Evolutionary conservation across 2,329 filamentous ascomycete genomes (phyloP), one percentile per base, ranked within the genome.

Genomic region (Tolypocladium capitatum): DNA sequence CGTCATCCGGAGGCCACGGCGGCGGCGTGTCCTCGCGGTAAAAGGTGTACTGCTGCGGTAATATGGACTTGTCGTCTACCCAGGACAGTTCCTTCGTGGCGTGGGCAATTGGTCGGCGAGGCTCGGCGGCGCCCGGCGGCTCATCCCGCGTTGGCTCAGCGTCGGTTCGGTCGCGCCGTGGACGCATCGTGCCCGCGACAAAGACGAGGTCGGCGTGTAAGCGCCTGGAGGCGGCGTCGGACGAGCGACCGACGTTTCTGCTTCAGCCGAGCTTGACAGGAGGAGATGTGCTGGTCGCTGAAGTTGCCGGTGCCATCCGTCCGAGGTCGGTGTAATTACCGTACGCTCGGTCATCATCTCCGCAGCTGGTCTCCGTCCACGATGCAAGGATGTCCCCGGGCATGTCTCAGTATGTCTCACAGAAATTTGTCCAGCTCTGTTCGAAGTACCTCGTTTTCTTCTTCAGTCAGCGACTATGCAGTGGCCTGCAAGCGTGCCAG

Each of bases 1-100:
- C 11, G 52, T 56, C 32, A 48, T 42, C 42, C 9, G 42, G 52
- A 2, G 62, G 64, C 13, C 65, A 58, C 13, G 66, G 66, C 11
- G 66, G 58, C 14, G 66, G 66, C n/a, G 67, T 67, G 13, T 53
- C 55, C 46, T 69, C 67, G 18, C 66, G 63, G 53, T 66, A 68
- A 34, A 70, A 70, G 0, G 67, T 70, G 49, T 60, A 66, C 24
- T 61, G 56, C 28, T 47, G 48, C 45, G 43, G 43, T 28, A 4
- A 20, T 6, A 33, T 30, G 32, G 33, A 45, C 40, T 43, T 48
- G 33, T 45, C 27, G 24, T 35, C 42, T 11, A 16, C 16, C 38
- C 38, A 42, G 24, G 38, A 18, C 24, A 42, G 16, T 16, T 42
- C 38, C 24, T 42, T 42, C 11, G 38, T 24, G 38, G 21, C 24